A percentile compares a stretch with the other conserved stretches of the same genome.
These are phyloP conservation scores for Capronia epimyces DNA, from an alignment of 2,329 filamentous ascomycete species.

Conservation along the genomic window DNA sequence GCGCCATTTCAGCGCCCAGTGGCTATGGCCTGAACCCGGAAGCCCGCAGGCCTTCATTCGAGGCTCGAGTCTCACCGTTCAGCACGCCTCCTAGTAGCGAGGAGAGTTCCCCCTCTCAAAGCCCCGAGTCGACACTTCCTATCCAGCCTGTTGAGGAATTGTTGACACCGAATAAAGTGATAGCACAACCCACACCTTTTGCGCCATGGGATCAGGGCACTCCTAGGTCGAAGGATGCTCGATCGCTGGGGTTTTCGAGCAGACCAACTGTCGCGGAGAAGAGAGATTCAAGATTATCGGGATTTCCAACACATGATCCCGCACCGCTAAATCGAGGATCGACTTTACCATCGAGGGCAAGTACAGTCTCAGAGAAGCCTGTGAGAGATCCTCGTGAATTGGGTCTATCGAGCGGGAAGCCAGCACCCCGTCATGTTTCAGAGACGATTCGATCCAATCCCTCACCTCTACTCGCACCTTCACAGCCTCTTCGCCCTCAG, in stretches of 20 bases:
- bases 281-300: constrained; percentile 19
- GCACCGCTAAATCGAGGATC: constrained; percentile 11
- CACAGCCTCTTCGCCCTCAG: constrained; percentile 9
- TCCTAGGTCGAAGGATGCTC: constrained; percentile 18
- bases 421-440: constrained; percentile 37
- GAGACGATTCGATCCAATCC: constrained; percentile 19
- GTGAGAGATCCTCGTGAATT: constrained; percentile 32
- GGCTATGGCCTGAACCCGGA: constrained; percentile 29
- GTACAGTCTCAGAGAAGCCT: constrained; percentile 21
- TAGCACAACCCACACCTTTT: not conserved
- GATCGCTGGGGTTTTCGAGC: constrained; percentile 23
- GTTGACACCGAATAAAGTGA: not conserved
- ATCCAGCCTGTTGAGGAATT: not conserved
- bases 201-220: constrained; percentile 1
- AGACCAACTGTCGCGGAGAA: constrained; percentile 5
- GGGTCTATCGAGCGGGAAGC: constrained; percentile 40
- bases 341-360: constrained; percentile 18
- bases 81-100: constrained; percentile 76
- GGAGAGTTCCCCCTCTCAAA: constrained; percentile 45
- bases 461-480: constrained; percentile 27
- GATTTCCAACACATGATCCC: constrained; percentile 14
- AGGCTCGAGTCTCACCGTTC: constrained; percentile 66
- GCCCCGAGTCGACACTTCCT: constrained; percentile 8
- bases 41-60: constrained; percentile 35
- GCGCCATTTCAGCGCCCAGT: constrained; percentile 27